Base-by-base conservation (phyloP, 1,284 basidiomycete species). In the Tilletia horrida region DNA sequence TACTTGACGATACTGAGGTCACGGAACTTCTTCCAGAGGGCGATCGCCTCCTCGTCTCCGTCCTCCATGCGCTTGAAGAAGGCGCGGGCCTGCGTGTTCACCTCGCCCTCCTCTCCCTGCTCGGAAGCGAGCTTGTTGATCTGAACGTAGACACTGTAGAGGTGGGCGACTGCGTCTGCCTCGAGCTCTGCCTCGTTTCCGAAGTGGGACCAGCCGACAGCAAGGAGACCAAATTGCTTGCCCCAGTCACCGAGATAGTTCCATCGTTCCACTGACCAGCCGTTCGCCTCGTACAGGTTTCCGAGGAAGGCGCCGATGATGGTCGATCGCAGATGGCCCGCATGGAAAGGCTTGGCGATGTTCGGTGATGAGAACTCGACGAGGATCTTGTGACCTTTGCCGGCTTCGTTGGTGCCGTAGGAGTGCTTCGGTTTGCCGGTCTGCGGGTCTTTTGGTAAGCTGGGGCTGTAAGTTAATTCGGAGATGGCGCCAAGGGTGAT, bases 21-120 rank as follows among this genome's bases (percentile, higher is more conserved):
- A 59, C 96, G 90, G 91, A 96, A 98, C 71, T 90, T 87, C 40
- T 89, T 86, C 95, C 95, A 99, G 81, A 96, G 89, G 66, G 86
- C 86, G 47, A 98, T 86, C 2, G 92, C 90, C 31, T 85, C 85
- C 73, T 91, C 88, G 73, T 97, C 92, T 40, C 78, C 80, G 70
- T 93, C 91, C 83, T 99, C 95, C 93, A 99, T 97, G 23, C 88
- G 88, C 83, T 90, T 93, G 86, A 98, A 99, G 86, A 91, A 94
- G 68, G 86, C 85, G 3, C 93, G 91, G 1, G 95, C 95, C 70
- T 89, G 88, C 13, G 86, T 86, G 83, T 95, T 93, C 73, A 95
- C 89, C 63, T 76, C 77, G 44, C 80, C 87, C 73, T 92, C 88
- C 68, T 82, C 79, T 8, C 29, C 52, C 23, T 62, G 47, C 29